phyloP scores from a whole-genome alignment of 2,329 filamentous ascomycete genomes.

The Talaromyces piceae region DNA sequence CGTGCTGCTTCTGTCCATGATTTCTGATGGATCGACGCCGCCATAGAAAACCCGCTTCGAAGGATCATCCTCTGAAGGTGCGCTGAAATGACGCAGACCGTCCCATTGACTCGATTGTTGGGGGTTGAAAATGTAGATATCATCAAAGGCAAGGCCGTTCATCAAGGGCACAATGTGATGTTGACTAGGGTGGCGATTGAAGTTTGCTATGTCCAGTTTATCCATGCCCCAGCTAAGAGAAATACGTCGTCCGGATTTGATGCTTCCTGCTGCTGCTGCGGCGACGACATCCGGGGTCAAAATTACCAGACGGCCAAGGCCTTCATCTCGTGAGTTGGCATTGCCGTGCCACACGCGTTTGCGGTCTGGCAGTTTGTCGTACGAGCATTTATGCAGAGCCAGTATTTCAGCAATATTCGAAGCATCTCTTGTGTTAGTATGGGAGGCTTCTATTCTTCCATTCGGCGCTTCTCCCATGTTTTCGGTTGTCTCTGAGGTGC shows the following conservation, averaged over 20 bases:
- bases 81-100: conserved; percentile 44
- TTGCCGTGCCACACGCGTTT: conserved; percentile 42
- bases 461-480: not conserved
- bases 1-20: conserved; percentile 36
- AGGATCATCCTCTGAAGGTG: conserved; percentile 24
- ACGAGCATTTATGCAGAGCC: conserved; percentile 22
- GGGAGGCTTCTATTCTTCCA: not conserved
- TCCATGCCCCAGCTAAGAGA: conserved; percentile 50
- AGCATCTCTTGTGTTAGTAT: not conserved
- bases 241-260: conserved; percentile 45
- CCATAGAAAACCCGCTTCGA: conserved; percentile 40
- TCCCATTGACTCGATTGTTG: conserved; percentile 49
- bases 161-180: conserved; percentile 46
- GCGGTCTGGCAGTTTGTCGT: conserved; percentile 42
- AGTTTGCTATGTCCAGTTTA: conserved; percentile 50
- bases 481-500: too few species aligned
- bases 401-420: not conserved
- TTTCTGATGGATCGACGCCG: conserved; percentile 41
- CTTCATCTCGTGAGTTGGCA: conserved; percentile 44
- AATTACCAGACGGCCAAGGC: conserved; percentile 44
- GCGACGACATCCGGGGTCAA: conserved; percentile 48
- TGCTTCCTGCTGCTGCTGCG: conserved; percentile 43
- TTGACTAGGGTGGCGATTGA: conserved; percentile 44
- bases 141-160: conserved; percentile 43
- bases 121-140: conserved; percentile 45